Conservation (phyloP, 192 early-diverging fungal species). For the Diversispora epigaea region DNA sequence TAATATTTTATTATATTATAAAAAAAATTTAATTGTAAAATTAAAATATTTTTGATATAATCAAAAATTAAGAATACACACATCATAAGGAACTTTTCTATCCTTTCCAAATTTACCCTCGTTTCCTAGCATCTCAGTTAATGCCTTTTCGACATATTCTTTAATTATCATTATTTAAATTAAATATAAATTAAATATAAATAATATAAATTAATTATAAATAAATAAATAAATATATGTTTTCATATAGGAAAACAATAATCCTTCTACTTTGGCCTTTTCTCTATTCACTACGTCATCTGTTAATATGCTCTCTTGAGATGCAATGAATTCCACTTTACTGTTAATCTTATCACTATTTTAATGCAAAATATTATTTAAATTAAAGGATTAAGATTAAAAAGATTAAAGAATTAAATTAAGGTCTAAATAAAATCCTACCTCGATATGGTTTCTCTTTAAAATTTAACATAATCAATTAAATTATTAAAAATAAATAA, state of each 20-base stretch:
- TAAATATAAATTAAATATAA: neutral
- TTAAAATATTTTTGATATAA: no score
- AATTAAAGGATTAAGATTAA: constrained; percentile 8
- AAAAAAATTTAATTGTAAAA: no score
- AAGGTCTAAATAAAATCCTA: constrained; percentile 31
- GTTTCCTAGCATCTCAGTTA: constrained; percentile 87
- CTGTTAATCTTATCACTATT: constrained; percentile 82
- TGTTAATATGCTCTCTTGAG: constrained; percentile 63
- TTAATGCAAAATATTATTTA: neutral
- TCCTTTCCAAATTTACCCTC: constrained; percentile 40
- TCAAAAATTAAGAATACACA: neutral
- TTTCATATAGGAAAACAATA: constrained; percentile 51
- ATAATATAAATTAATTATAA: neutral
- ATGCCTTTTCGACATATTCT: constrained; percentile 78
- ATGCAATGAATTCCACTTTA: constrained; percentile 83
- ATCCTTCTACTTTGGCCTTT: constrained; percentile 61
- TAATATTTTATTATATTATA: no score
- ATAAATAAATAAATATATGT: neutral
- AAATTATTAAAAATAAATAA: neutral
- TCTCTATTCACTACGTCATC: constrained; percentile 86
- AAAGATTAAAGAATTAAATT: neutral
- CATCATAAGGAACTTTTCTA: constrained; percentile 64
- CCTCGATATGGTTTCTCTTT: constrained; percentile 85
- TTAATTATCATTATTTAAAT: constrained; percentile 49
- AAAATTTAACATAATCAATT: neutral